Conservation (phyloP, 331 rosid genomes). For the Saraca asoca region DNA sequence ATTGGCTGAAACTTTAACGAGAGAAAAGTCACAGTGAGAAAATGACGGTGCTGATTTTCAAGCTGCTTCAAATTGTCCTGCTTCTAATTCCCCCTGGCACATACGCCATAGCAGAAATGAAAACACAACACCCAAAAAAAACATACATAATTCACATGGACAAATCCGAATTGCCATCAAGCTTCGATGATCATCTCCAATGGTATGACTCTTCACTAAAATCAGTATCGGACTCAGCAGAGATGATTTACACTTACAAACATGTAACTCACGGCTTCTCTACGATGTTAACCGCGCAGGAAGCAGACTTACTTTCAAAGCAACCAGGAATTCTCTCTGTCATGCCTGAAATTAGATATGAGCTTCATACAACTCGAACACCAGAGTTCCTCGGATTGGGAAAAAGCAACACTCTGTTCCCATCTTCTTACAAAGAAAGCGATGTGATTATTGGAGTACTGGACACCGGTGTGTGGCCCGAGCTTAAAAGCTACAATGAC, state of each 20-base stretch:
- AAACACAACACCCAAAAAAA: conserved; percentile 38
- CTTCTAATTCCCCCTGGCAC: conserved; percentile 35
- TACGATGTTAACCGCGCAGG: conserved; percentile 58
- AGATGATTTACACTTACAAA: conserved; percentile 75
- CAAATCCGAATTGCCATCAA: conserved; percentile 65
- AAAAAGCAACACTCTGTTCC: conserved; percentile 37
- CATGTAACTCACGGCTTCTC: conserved; percentile 76
- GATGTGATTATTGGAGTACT: conserved; percentile 66
- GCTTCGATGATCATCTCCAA: conserved; percentile 50
- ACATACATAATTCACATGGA: conserved; percentile 88
- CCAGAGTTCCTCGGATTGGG: conserved; percentile 77
- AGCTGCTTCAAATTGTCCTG: conserved; percentile 36
- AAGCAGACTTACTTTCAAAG: conserved; percentile 59
- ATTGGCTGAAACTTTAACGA: neutral
- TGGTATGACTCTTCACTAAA: conserved; percentile 81
- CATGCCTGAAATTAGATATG: conserved; percentile 56
- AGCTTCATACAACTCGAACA: conserved; percentile 85
- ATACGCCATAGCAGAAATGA: conserved; percentile 38
- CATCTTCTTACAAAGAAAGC: conserved; percentile 38
- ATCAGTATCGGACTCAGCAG: conserved; percentile 68
- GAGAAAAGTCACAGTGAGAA: conserved; percentile 11
- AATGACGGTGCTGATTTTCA: conserved; percentile 48
- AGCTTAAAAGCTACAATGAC: conserved; percentile 63
- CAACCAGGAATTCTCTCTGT: conserved; percentile 67
- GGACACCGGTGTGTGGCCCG: conserved; percentile 93